These are phyloP conservation scores for Colletotrichum karsti DNA, from an alignment of 2,329 filamentous ascomycete species.

Conservation along the genomic window DNA sequence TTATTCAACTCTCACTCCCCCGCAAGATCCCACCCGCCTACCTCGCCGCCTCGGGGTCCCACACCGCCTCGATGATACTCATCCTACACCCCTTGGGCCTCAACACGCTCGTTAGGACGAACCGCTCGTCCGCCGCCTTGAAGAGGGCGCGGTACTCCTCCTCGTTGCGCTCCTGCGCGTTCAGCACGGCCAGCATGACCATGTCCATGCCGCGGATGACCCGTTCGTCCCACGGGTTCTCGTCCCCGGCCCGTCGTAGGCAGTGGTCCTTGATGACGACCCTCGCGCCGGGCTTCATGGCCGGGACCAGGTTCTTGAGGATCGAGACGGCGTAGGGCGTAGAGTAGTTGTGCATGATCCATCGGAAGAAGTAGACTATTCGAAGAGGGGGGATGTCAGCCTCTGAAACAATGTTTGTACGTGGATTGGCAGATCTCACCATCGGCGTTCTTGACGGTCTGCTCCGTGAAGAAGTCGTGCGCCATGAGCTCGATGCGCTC, in stretches of 20 bases:
- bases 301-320: conserved; percentile 42
- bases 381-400: neutral
- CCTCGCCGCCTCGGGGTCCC: conserved; percentile 41
- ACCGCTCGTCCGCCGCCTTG: conserved; percentile 47
- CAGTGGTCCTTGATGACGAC: conserved; percentile 40
- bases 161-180: conserved; percentile 59
- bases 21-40: conserved; percentile 7
- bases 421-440: conserved; percentile 27
- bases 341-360: conserved; percentile 56
- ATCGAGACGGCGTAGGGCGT: conserved; percentile 43
- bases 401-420: too few relatives aligned
- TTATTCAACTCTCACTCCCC: neutral
- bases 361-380: conserved; percentile 54
- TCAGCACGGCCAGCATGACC: conserved; percentile 60
- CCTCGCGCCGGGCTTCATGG: conserved; percentile 45
- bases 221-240: conserved; percentile 55
- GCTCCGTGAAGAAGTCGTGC: conserved; percentile 33
- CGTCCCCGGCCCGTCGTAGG: conserved; percentile 46
- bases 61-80: conserved; percentile 58
- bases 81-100: conserved; percentile 52
- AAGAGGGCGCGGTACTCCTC: conserved; percentile 56
- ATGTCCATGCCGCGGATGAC: conserved; percentile 59
- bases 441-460: conserved; percentile 37
- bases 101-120: conserved; percentile 53
- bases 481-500: conserved; percentile 24